Evolutionary conservation across 495 filamentous ascomycete species (phyloP).

Genomic region (Arthonia radiata): DNA sequence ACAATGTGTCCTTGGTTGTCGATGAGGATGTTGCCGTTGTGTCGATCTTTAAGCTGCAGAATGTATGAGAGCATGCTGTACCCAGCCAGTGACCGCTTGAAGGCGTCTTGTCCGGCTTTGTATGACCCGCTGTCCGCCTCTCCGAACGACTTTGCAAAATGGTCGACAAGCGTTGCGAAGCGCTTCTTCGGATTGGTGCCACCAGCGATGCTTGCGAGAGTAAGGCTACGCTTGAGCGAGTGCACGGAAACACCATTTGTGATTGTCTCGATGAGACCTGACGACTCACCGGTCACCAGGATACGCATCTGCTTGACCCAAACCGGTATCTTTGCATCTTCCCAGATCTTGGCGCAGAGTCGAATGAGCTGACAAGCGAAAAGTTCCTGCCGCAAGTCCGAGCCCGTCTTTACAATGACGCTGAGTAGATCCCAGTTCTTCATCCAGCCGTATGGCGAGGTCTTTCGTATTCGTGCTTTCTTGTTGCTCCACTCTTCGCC

Average conservation of each 20-base stretch:
- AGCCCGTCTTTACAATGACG: constrained; percentile 59
- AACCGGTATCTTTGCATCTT: constrained; percentile 41
- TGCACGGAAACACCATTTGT: constrained; percentile 56
- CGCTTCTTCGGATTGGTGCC: constrained; percentile 39
- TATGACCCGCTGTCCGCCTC: constrained; percentile 33
- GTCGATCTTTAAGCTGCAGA: constrained; percentile 94
- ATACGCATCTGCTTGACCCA: constrained; percentile 66
- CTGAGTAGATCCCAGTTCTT: constrained; percentile 59
- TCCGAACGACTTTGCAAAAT: constrained; percentile 53
- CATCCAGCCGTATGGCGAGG: constrained; percentile 53
- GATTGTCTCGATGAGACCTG: constrained; percentile 56
- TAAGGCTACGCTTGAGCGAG: constrained; percentile 49
- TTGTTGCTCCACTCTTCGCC: constrained; percentile 55
- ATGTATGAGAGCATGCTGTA: constrained; percentile 96
- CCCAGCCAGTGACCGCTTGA: constrained; percentile 54
- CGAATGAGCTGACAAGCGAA: constrained; percentile 57
- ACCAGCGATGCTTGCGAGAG: constrained; percentile 36
- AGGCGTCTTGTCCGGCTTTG: constrained; percentile 37
- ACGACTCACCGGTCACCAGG: constrained; percentile 52
- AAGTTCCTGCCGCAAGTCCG: constrained; percentile 51
- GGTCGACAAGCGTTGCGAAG: constrained; percentile 48
- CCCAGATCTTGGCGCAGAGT: constrained; percentile 51
- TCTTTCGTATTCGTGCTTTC: constrained; percentile 49
- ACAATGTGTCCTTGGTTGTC: constrained; percentile 92
- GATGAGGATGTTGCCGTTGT: constrained; percentile 99